phyloP scores from a whole-genome alignment of 345 rosid species.

The Euphorbia lathyris region DNA sequence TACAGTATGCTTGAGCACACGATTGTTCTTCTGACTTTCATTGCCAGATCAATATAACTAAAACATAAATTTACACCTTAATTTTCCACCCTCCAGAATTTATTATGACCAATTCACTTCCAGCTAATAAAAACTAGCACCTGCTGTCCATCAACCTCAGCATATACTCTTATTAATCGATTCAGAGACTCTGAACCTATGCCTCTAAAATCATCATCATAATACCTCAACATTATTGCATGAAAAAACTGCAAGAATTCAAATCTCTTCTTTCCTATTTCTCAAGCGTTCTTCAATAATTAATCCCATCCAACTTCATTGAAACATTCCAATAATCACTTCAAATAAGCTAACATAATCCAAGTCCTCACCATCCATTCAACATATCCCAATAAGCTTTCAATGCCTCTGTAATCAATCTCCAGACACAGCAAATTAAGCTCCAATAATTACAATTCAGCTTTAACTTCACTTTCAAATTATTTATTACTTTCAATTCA shows the following conservation, averaged over 20 bases:
- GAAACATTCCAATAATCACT: background rate
- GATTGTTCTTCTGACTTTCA: background rate
- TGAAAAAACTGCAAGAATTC: background rate
- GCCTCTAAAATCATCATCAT: background rate
- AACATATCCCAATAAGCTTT: background rate
- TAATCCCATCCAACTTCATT: background rate
- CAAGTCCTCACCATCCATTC: background rate
- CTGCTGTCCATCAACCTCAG: background rate
- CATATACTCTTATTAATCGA: background rate
- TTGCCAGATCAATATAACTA: background rate
- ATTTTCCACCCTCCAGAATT: background rate
- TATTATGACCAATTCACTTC: background rate
- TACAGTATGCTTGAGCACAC: background rate
- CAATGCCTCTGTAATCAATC: background rate
- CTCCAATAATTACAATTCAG: background rate
- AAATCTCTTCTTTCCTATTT: background rate
- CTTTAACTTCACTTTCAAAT: background rate
- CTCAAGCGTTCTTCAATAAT: background rate
- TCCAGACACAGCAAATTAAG: conserved; percentile 3
- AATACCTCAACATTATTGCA: background rate
- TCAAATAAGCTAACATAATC: background rate
- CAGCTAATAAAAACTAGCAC: background rate
- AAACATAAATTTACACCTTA: background rate
- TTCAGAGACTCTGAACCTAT: background rate
- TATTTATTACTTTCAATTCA: background rate